Evolutionary conservation across 2,329 filamentous ascomycete genomes (phyloP).

Genomic region (Stagonosporopsis vannaccii): DNA sequence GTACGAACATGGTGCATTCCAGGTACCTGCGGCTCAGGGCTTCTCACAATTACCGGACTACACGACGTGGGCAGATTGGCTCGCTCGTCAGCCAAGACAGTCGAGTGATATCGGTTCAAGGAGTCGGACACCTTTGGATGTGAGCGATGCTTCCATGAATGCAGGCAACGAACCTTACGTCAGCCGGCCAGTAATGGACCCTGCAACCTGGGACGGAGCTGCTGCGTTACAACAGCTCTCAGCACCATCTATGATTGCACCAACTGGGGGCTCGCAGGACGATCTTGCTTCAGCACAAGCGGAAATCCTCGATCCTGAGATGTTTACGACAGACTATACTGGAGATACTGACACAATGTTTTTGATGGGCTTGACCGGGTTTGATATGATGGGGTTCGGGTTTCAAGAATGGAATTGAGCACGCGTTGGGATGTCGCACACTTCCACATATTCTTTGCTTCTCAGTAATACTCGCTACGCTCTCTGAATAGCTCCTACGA

Average conservation of each 20-base stretch:
- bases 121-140: not conserved
- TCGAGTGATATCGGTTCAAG: not conserved
- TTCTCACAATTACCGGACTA: conserved; percentile 1
- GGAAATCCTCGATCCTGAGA: not conserved
- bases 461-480: too few species aligned
- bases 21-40: not conserved
- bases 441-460: not conserved
- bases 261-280: not conserved
- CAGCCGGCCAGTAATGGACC: not conserved
- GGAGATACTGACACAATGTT: conserved; percentile 2
- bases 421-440: not conserved
- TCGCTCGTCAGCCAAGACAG: conserved; percentile 1
- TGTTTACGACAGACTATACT: not conserved
- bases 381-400: conserved; percentile 15
- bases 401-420: not conserved
- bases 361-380: conserved; percentile 10
- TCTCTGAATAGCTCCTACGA: too few species aligned
- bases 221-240: conserved; percentile 4
- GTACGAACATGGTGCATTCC: not conserved
- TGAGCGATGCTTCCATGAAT: not conserved
- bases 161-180: not conserved
- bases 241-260: not conserved
- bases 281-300: not conserved
- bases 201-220: conserved; percentile 4
- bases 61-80: conserved; percentile 7